These are phyloP conservation scores for Stropharia rugosoannulata DNA, from an alignment of 768 basidiomycete genomes.

Conservation along the genomic window DNA sequence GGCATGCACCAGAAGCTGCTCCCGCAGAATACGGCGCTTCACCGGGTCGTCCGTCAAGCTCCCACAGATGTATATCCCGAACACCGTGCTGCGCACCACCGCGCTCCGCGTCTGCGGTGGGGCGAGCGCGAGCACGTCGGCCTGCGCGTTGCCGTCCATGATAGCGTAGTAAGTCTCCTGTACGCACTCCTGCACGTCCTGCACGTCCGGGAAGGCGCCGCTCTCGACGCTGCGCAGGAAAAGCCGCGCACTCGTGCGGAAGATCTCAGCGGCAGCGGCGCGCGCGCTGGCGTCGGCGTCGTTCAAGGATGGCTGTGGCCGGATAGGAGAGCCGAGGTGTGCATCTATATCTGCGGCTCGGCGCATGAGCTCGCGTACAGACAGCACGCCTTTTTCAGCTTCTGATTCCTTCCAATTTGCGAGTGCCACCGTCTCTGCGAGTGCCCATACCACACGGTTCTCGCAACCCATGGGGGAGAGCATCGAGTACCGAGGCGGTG, in stretches of 20 bases:
- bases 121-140: neutral
- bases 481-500: slow-evolving; percentile 60
- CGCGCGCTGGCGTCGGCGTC: slow-evolving; percentile 35
- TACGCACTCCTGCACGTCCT: slow-evolving; percentile 57
- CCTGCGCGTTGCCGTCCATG: slow-evolving; percentile 1
- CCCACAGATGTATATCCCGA: slow-evolving; percentile 73
- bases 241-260: slow-evolving; percentile 71
- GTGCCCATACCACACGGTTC: slow-evolving; percentile 73
- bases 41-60: slow-evolving; percentile 55
- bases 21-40: slow-evolving; percentile 42
- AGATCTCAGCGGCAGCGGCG: slow-evolving; percentile 54
- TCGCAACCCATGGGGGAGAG: slow-evolving; percentile 84
- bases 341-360: slow-evolving; percentile 52
- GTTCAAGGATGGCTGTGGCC: slow-evolving; percentile 18
- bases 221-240: slow-evolving; percentile 79
- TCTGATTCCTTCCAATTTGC: slow-evolving; percentile 62
- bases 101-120: slow-evolving; percentile 35
- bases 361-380: slow-evolving; percentile 57
- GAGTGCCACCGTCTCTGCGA: slow-evolving; percentile 71
- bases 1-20: slow-evolving; percentile 49
- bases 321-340: slow-evolving; percentile 25
- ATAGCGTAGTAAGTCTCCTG: slow-evolving; percentile 20
- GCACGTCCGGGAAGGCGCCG: slow-evolving; percentile 64
- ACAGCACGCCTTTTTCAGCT: slow-evolving; percentile 42
- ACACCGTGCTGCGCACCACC: slow-evolving; percentile 77